Base-by-base conservation (phyloP, 164 flowering plant genomes). In the Dillenia suffruticosa region DNA sequence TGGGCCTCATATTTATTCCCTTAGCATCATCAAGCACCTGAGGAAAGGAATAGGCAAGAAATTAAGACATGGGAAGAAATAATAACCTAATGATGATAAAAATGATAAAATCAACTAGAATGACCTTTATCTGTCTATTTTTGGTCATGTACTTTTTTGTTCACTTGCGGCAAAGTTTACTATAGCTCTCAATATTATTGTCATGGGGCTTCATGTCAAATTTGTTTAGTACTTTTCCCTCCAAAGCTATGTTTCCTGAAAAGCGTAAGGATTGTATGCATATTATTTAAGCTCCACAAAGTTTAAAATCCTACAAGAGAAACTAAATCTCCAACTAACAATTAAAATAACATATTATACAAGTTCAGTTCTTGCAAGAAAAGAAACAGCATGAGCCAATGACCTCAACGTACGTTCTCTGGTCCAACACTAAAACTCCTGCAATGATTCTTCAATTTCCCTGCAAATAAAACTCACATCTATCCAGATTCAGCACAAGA, bases 181-280 rank as follows among this genome's bases (percentile, higher is more conserved):
- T 74, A 74, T 89, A 92, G 61, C 68, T 77, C 66, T 76, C 87
- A 53, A 89, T 61, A 64, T 77, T 76, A 51, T 77, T 76, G 68
- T 74, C 63, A 45, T 79, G 83, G 58, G 89, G 98, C 80, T 75
- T 84, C 92, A 92, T 84, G 70, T 92, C 96, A 83, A 92, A 89
- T 72, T 84, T 88, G 64, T 81, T 71, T 60, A 71, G 69, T 68
- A 89, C 83, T 69, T 86, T 89, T 32, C 98, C 98, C 70, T 92
- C 98, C 59, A 83, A 76, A 7, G 87, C 62, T n/a, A 83, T 8
- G 65, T 69, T 88, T 57, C 98, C 96, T 92, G 32, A 54, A 71
- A 60, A 48, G 16, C 44, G 58, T 46, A 56, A 44, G 63, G 15
- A 68, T 49, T 45, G 46, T 59, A 40, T 44, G 51, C 50, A 58